Percentiles rank a stretch among this genome's conserved stretches.
Conservation (phyloP, 192 early-diverging fungal genomes). For the Umbelopsis sp. region DNA sequence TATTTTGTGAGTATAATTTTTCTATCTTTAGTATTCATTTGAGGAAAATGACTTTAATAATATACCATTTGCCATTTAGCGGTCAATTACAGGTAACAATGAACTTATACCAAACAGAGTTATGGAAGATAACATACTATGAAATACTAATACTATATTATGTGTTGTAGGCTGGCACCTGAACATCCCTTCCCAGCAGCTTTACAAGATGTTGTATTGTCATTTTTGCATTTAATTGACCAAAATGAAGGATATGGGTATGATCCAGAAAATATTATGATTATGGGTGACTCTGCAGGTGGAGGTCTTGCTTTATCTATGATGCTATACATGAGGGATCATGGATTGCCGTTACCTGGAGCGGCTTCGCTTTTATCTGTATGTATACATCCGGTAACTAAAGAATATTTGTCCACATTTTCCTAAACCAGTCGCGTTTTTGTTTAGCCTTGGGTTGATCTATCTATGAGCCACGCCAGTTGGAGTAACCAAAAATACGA, state of each 20-base stretch:
- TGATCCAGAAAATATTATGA: conserved; percentile 56
- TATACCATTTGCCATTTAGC: conserved; percentile 2
- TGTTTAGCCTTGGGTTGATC: conserved; percentile 56
- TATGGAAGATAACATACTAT: neutral
- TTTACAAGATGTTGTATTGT: conserved; percentile 61
- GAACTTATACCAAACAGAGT: neutral
- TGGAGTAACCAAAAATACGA: conserved; percentile 48
- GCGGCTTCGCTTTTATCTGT: conserved; percentile 64
- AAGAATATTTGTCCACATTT: too few species aligned
- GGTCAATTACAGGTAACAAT: conserved; percentile 14
- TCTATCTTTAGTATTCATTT: neutral
- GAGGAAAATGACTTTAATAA: neutral
- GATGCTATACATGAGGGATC: conserved; percentile 62
- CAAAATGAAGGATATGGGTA: conserved; percentile 46
- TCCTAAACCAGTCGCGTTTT: neutral
- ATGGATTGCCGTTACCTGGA: conserved; percentile 44
- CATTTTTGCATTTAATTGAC: conserved; percentile 55
- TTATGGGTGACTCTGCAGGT: conserved; percentile 73
- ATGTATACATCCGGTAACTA: neutral
- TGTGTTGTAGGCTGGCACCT: conserved; percentile 3
- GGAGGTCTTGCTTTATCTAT: conserved; percentile 66
- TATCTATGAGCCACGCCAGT: conserved; percentile 52
- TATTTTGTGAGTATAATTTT: conserved; percentile 25
- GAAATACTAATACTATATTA: neutral
- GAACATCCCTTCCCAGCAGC: conserved; percentile 51